A percentile compares a stretch with the other conserved stretches of the same genome.
Conservation (phyloP, 768 basidiomycete genomes). For the Candolleomyces aberdarensis region DNA sequence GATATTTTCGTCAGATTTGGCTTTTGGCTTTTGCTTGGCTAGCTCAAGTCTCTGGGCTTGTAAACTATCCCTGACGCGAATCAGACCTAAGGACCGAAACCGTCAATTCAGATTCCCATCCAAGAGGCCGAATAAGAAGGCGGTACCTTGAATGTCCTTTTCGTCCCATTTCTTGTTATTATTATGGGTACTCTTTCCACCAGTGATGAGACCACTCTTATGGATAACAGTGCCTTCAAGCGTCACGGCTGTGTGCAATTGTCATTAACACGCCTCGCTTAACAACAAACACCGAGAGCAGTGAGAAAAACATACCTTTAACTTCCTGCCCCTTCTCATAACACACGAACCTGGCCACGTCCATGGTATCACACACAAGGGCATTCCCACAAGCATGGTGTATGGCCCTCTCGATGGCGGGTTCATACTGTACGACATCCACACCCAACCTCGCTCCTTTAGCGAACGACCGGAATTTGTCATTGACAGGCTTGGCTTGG, state of each 20-base stretch:
- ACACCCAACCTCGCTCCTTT: conserved; percentile 85
- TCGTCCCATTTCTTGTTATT: conserved; percentile 93
- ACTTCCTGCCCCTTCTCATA: conserved; percentile 96
- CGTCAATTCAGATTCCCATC: neutral
- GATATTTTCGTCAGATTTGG: conserved; percentile 78
- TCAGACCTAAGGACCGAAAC: conserved; percentile 28
- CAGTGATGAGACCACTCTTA: conserved; percentile 95
- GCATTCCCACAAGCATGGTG: conserved; percentile 96
- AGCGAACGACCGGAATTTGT: conserved; percentile 90
- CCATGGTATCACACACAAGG: conserved; percentile 94
- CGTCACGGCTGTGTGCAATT: conserved; percentile 69
- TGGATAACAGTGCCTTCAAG: conserved; percentile 97
- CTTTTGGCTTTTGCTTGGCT: conserved; percentile 78
- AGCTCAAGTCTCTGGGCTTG: conserved; percentile 78
- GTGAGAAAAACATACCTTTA: conserved; percentile 64
- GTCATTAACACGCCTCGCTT: neutral
- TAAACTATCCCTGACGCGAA: conserved; percentile 66
- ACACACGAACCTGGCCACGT: conserved; percentile 84
- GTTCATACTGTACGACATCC: conserved; percentile 80
- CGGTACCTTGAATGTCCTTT: conserved; percentile 80
- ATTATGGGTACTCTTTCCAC: conserved; percentile 77
- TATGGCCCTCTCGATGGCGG: conserved; percentile 89
- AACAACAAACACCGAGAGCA: neutral
- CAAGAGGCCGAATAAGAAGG: neutral
- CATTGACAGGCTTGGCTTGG: conserved; percentile 89